A percentile compares a stretch with the other conserved stretches of the same genome.
These are phyloP conservation scores for Lepidium campestre DNA, from an alignment of 441 rosid species.

Conservation along the genomic window DNA sequence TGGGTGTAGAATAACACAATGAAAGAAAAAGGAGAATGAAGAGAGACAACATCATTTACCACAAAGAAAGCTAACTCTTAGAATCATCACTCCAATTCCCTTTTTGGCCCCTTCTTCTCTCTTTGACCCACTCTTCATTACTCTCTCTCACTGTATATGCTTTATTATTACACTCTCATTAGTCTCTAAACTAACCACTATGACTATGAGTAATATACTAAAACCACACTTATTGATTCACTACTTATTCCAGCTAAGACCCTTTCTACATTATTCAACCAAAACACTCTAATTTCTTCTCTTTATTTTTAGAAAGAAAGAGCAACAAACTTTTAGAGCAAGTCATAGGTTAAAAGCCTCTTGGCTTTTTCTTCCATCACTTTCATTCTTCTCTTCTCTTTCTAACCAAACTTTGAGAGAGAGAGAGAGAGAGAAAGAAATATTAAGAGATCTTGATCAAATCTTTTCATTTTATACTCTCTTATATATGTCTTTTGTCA, in stretches of 20 bases:
- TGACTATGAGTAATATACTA: background rate
- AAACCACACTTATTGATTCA: background rate
- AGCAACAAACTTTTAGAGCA: conserved; percentile 31
- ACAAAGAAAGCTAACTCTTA: conserved; percentile 30
- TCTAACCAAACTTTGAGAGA: background rate
- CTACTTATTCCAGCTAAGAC: conserved; percentile 7
- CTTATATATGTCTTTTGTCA: background rate
- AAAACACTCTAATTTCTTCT: background rate
- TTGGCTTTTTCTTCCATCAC: conserved; percentile 28
- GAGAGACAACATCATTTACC: conserved; percentile 34
- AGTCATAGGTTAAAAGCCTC: conserved; percentile 25
- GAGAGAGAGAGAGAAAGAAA: background rate
- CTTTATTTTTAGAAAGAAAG: conserved; percentile 7
- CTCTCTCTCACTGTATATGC: background rate
- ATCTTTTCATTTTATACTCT: background rate
- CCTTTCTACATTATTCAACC: background rate
- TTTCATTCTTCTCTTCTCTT: conserved; percentile 23
- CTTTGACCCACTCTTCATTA: conserved; percentile 23
- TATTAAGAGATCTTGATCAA: conserved; percentile 15
- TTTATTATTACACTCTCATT: conserved; percentile 16
- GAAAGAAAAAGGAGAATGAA: conserved; percentile 22
- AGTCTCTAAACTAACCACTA: conserved; percentile 8
- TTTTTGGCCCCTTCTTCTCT: conserved; percentile 27
- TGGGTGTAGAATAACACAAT: conserved; percentile 25
- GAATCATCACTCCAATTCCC: conserved; percentile 31